Conservation (phyloP, 1,139 yeast species). For the Debaryomycetaceae sp. region DNA sequence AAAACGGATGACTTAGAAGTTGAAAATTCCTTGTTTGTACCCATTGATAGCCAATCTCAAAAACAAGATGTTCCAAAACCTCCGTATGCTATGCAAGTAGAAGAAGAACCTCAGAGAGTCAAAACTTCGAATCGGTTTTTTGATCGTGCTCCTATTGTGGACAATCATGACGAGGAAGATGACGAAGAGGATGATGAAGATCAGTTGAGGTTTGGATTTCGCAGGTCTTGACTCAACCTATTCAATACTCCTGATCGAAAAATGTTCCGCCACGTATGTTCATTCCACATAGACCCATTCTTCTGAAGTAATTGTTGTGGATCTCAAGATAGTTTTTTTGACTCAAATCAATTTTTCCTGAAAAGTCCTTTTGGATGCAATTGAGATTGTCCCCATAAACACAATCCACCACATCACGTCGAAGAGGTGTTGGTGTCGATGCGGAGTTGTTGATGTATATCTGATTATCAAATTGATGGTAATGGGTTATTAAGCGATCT, state of each 20-base stretch:
- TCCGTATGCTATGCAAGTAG: not conserved
- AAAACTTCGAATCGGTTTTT: no score
- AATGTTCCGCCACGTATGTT: constrained; percentile 4
- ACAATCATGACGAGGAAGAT: constrained; percentile 19
- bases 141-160: no score
- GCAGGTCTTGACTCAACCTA: constrained; percentile 8
- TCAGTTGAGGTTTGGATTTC: constrained; percentile 39
- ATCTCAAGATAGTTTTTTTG: constrained; percentile 29
- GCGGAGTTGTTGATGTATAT: constrained; percentile 42
- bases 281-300: constrained; percentile 47
- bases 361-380: constrained; percentile 39
- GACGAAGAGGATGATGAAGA: constrained; percentile 35
- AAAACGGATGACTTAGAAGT: not conserved
- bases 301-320: constrained; percentile 48
- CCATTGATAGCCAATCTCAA: not conserved
- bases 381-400: constrained; percentile 26
- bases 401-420: constrained; percentile 32
- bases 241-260: not conserved
- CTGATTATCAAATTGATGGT: constrained; percentile 43
- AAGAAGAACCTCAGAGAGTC: no score
- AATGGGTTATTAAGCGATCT: constrained; percentile 22
- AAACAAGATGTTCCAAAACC: not conserved
- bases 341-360: constrained; percentile 7
- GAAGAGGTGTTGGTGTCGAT: constrained; percentile 20
- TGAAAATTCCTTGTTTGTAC: not conserved